Evolutionary conservation across 202 grass and related monocot species (phyloP).

Genomic region (Sporobolus alterniflorus): DNA sequence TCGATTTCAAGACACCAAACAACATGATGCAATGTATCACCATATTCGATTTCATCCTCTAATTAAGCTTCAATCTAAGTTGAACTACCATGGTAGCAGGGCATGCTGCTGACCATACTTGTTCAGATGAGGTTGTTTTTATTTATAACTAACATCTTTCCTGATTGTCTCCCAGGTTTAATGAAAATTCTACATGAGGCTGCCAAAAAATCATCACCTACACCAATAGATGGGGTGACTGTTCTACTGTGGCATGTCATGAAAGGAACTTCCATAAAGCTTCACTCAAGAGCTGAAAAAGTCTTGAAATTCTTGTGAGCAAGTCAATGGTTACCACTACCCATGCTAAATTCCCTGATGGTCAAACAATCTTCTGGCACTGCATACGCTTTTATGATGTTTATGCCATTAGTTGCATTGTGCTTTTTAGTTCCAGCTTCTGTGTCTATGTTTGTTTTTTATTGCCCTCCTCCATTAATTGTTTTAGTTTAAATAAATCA

Average conservation of each 20-base stretch:
- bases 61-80: not conserved
- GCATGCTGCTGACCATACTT: not conserved
- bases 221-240: conserved; percentile 57
- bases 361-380: conserved; percentile 45
- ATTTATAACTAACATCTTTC: conserved; percentile 32
- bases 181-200: conserved; percentile 61
- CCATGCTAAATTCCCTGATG: conserved; percentile 62
- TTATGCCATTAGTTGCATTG: conserved; percentile 17
- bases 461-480: not conserved
- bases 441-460: conserved; percentile 4
- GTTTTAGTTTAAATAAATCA: conserved; percentile 20
- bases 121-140: not conserved
- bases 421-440: conserved; percentile 12
- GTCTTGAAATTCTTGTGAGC: conserved; percentile 77
- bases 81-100: not conserved
- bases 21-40: too few relatives aligned
- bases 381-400: conserved; percentile 18
- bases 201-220: conserved; percentile 63
- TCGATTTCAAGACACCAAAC: too few relatives aligned
- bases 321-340: conserved; percentile 51
- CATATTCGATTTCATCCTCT: conserved; percentile 20
- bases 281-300: conserved; percentile 85
- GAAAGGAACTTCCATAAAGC: conserved; percentile 72
- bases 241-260: conserved; percentile 86
- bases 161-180: conserved; percentile 61